Conservation (phyloP, 768 basidiomycete species). For the Termitomyces sp. region DNA sequence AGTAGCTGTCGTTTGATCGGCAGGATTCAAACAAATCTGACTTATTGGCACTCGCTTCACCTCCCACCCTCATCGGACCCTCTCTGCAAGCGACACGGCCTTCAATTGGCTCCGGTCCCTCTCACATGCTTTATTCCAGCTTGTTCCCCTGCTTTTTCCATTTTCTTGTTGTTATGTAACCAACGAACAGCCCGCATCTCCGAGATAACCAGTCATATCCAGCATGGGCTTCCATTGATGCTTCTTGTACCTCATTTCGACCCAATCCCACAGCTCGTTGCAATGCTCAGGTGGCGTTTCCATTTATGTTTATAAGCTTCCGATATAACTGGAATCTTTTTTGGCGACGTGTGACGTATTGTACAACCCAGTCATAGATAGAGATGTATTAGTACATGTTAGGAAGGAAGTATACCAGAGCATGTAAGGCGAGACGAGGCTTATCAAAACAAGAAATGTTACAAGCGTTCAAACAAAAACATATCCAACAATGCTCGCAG, state of each 20-base stretch:
- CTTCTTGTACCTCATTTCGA: conserved; percentile 19
- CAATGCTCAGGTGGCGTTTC: conserved; percentile 13
- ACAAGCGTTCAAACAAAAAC: not conserved
- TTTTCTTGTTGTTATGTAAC: conserved; percentile 2
- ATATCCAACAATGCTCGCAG: not conserved
- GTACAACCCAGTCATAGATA: not conserved
- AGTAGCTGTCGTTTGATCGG: conserved; percentile 25
- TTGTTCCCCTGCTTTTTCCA: not conserved
- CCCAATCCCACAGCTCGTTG: conserved; percentile 8
- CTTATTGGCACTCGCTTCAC: conserved; percentile 2
- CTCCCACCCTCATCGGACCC: conserved; percentile 37
- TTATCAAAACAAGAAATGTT: not conserved
- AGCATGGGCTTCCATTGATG: conserved; percentile 16
- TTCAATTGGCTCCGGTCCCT: conserved; percentile 25
- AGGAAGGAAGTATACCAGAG: not conserved
- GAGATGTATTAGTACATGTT: not conserved
- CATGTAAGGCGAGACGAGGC: not conserved
- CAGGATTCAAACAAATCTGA: conserved; percentile 26
- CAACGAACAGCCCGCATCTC: conserved; percentile 11
- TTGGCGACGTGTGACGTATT: conserved; percentile 7
- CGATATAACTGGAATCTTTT: conserved; percentile 13
- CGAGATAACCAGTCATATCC: conserved; percentile 5
- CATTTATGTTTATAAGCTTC: conserved; percentile 16
- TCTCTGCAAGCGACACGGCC: conserved; percentile 31
- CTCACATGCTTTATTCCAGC: conserved; percentile 9